These are phyloP conservation scores for Cladosporium sp. DNA, from an alignment of 2,329 filamentous ascomycete genomes.

Conservation along the genomic window DNA sequence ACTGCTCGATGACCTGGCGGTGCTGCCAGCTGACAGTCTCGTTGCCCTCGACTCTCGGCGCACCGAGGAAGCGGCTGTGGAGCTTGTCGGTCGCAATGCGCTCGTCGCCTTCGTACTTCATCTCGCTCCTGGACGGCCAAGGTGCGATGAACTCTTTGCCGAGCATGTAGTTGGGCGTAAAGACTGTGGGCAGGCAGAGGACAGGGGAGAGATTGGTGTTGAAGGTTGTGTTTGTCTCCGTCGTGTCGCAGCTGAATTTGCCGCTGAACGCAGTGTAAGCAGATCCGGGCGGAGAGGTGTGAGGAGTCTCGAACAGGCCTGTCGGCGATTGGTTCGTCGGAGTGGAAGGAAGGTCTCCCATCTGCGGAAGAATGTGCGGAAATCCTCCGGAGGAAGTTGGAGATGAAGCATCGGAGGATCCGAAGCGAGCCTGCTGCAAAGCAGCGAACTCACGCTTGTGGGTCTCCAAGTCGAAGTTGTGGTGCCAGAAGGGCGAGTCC, in stretches of 20 bases:
- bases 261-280: constrained; percentile 12
- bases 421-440: constrained; percentile 4
- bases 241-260: constrained; percentile 24
- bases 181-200: constrained; percentile 45
- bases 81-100: constrained; percentile 48
- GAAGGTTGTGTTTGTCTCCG: constrained; percentile 27
- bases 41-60: constrained; percentile 47
- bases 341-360: not conserved
- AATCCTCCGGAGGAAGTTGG: not conserved
- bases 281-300: not conserved
- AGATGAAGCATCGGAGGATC: not conserved
- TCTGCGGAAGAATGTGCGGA: not conserved
- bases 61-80: constrained; percentile 46
- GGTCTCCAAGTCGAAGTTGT: constrained; percentile 30
- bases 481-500: constrained; percentile 31
- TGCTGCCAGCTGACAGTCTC: constrained; percentile 47
- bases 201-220: constrained; percentile 33
- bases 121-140: constrained; percentile 46
- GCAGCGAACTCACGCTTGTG: constrained; percentile 29
- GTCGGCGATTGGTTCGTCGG: not conserved
- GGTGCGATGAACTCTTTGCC: constrained; percentile 38
- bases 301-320: not conserved
- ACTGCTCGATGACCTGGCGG: constrained; percentile 41
- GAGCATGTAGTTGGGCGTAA: constrained; percentile 25
- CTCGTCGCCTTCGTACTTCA: constrained; percentile 52